Conservation (phyloP, 2,329 filamentous ascomycete species). For the Didymella keratinophila region DNA sequence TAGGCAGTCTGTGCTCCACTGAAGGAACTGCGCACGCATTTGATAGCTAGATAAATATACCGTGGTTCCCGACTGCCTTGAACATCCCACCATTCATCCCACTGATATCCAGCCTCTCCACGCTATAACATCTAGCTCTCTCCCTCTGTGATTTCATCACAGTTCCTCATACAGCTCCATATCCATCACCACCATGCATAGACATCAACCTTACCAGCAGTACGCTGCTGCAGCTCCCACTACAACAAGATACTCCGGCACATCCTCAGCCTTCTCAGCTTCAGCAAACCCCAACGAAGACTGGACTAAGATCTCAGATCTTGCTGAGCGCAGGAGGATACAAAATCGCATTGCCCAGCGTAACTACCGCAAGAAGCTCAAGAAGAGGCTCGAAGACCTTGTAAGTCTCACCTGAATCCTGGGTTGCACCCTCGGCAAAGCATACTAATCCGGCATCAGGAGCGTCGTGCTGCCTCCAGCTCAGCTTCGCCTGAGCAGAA, state of each 20-base stretch:
- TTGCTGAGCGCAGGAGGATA: conserved; percentile 91
- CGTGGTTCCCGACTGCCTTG: conserved; percentile 33
- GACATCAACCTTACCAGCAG: conserved; percentile 55
- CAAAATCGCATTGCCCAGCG: conserved; percentile 98
- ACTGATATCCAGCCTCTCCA: conserved; percentile 26
- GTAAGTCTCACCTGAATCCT: conserved; percentile 27
- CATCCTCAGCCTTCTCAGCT: conserved; percentile 92
- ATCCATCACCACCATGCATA: conserved; percentile 51
- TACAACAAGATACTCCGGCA: conserved; percentile 72
- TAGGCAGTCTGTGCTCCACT: conserved; percentile 40
- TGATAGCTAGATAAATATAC: conserved; percentile 44
- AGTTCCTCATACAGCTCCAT: conserved; percentile 14
- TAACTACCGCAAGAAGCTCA: conserved; percentile 96
- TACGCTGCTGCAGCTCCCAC: conserved; percentile 51
- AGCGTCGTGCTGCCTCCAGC: conserved; percentile 75
- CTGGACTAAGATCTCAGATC: conserved; percentile 98
- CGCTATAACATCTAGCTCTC: conserved; percentile 28
- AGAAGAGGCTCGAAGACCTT: conserved; percentile 85
- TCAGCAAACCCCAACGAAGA: conserved; percentile 96
- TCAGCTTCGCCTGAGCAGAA: conserved; percentile 67
- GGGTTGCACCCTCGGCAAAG: conserved; percentile 21
- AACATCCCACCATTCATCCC: conserved; percentile 34
- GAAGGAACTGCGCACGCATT: conserved; percentile 37
- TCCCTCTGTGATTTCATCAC: conserved; percentile 17
- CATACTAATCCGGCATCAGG: conserved; percentile 48